A percentile compares a stretch with the other conserved stretches of the same genome.
These are phyloP conservation scores for Tinospora cordifolia DNA, from an alignment of 164 flowering plant species.

Conservation along the genomic window DNA sequence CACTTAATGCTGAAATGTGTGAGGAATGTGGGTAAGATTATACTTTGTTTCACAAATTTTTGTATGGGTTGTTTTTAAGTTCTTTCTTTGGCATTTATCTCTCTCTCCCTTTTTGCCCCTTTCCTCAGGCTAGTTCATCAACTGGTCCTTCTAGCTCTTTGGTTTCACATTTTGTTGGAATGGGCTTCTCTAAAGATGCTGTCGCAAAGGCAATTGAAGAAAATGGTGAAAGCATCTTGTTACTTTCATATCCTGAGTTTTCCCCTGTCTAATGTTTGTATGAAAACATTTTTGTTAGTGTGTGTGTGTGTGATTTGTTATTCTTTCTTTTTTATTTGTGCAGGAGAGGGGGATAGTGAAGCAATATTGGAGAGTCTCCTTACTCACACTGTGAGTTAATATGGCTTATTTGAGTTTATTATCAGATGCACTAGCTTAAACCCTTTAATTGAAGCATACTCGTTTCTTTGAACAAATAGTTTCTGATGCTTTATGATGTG, in stretches of 20 bases:
- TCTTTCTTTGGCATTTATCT: neutral
- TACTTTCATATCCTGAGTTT: neutral
- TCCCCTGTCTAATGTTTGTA: neutral
- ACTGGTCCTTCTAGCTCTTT: constrained; percentile 37
- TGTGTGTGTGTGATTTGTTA: too few relatives aligned
- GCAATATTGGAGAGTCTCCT: constrained; percentile 48
- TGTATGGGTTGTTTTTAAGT: neutral
- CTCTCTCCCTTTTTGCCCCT: constrained; percentile 1
- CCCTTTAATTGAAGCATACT: constrained; percentile 5
- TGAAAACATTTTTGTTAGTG: neutral
- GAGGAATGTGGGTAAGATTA: neutral
- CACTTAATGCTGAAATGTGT: neutral
- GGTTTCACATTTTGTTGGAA: constrained; percentile 49
- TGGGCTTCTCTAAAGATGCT: constrained; percentile 58
- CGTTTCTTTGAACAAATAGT: neutral
- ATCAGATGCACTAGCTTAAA: neutral
- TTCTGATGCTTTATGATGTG: neutral
- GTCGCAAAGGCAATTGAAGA: constrained; percentile 58
- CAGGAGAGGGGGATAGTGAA: constrained; percentile 50
- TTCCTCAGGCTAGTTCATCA: constrained; percentile 47
- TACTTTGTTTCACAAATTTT: neutral
- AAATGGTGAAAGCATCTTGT: constrained; percentile 38
- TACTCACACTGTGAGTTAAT: constrained; percentile 49
- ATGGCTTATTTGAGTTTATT: neutral
- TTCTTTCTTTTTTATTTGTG: constrained; percentile 3